Percentiles rank a stretch among this genome's conserved stretches.
Conservation (phyloP, 2,329 filamentous ascomycete species). For the Neonectria coccinea region DNA sequence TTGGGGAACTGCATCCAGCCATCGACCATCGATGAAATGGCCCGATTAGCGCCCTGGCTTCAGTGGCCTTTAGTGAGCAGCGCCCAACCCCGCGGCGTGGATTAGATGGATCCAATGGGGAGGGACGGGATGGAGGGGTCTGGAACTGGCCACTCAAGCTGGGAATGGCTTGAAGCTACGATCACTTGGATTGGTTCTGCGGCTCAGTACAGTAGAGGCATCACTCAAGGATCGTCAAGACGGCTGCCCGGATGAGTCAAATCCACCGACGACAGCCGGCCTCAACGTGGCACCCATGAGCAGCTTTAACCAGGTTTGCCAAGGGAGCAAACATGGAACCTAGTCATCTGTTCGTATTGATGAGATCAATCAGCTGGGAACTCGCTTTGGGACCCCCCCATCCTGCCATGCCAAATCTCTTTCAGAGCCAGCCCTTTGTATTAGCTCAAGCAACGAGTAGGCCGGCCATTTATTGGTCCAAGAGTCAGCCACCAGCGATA, state of each 20-base stretch:
- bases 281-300: slow-evolving; percentile 18
- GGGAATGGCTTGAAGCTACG: slow-evolving; percentile 7
- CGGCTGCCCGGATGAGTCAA: slow-evolving; percentile 17
- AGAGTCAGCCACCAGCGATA: slow-evolving; percentile 8
- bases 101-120: not conserved
- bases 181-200: slow-evolving; percentile 22
- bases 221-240: slow-evolving; percentile 10
- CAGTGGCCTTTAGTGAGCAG: slow-evolving; percentile 3
- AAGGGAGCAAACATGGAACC: not conserved
- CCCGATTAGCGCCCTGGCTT: slow-evolving; percentile 17
- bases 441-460: not conserved
- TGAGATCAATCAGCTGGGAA: not conserved
- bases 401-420: not conserved
- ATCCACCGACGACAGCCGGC: not conserved
- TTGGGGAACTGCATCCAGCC: not conserved
- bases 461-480: not conserved
- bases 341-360: not conserved
- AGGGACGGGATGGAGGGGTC: not conserved
- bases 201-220: not conserved
- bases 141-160: slow-evolving; percentile 9
- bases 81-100: not conserved
- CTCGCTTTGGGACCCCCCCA: not conserved
- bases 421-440: not conserved
- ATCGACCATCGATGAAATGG: slow-evolving; percentile 12
- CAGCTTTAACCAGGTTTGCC: not conserved